Base-by-base conservation (phyloP, 768 basidiomycete species). In the Tulasnella calospora region DNA sequence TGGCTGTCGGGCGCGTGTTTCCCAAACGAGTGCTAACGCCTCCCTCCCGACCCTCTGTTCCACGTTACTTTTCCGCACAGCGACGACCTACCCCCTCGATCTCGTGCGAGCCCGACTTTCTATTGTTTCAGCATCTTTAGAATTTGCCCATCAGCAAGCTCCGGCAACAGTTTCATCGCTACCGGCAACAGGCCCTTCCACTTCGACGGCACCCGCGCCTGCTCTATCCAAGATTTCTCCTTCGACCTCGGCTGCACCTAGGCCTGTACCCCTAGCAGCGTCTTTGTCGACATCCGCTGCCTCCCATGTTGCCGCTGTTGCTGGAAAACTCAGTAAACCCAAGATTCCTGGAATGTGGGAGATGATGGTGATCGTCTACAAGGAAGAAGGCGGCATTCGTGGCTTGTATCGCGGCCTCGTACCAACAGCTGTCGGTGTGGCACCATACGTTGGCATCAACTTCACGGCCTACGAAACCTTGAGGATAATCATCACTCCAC, bases 381-480 rank as follows among this genome's bases (percentile, higher is more conserved):
- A 90, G 36, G 96, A 97, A 82, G 97, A 99, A 84, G 97, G 97
- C 40, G 96, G 96, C 0, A 83, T 97, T 17, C 88, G 90, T 73
- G 97, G 91, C 7, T 85, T 99, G 72, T 88, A 99, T 83, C 89
- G 95, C 44, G 97, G 96, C 0, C 83, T 96, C 46, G 85, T 93
- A 15, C 90, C 95, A 17, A 98, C 95, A 0, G 92, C 94, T 3
- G 87, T 93, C 75, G 95, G 96, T 3, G 94, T 98, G 55, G 96
- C 96, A 21, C 96, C 96, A 4, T 87, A 87, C 80, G 85, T 85
- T 79, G 82, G 94, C 17, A 92, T 96, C 83, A 98, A 98, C 84
- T 98, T 98, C 84, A 93, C 95, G n/a, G 87, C 94, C 38, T 98
- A 98, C 82, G 97, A 99, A 84, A 88, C 91, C 71, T 83, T 94